These are phyloP conservation scores for Heimioporus sp. DNA, from an alignment of 768 basidiomycete species.

Conservation along the genomic window DNA sequence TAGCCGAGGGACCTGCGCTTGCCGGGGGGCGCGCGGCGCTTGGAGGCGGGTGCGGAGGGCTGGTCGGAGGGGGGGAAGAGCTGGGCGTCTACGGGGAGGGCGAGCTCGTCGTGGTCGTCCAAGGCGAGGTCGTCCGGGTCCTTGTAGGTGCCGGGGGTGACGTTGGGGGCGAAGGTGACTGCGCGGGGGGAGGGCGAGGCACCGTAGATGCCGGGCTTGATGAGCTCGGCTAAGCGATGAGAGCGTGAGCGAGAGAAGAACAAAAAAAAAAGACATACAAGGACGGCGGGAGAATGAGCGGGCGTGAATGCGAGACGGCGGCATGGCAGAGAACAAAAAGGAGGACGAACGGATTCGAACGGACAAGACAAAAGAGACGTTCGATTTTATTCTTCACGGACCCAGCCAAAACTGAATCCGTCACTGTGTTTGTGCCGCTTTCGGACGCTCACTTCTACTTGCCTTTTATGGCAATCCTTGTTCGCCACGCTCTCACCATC, in stretches of 20 bases:
- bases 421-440: no score
- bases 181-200: conserved; percentile 41
- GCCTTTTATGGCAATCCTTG: no score
- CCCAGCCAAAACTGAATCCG: no score
- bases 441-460: no score
- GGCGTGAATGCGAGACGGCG: conserved; percentile 15
- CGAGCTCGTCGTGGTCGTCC: conserved; percentile 24
- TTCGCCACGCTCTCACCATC: no score
- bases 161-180: conserved; percentile 63
- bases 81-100: conserved; percentile 33
- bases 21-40: conserved; percentile 54
- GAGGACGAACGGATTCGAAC: conserved; percentile 11
- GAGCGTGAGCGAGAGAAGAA: no score
- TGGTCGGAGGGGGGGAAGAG: conserved; percentile 55
- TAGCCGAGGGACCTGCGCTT: conserved; percentile 59
- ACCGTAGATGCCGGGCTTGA: conserved; percentile 56
- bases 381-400: conserved; percentile 15
- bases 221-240: conserved; percentile 36
- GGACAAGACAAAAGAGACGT: conserved; percentile 11
- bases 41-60: conserved; percentile 37
- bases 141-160: conserved; percentile 53
- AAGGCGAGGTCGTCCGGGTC: conserved; percentile 32
- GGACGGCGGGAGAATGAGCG: conserved; percentile 41
- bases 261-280: conserved; percentile 2
- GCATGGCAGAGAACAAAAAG: conserved; percentile 24